Conservation (phyloP, 768 basidiomycete species). For the Termitomyces sp. region DNA sequence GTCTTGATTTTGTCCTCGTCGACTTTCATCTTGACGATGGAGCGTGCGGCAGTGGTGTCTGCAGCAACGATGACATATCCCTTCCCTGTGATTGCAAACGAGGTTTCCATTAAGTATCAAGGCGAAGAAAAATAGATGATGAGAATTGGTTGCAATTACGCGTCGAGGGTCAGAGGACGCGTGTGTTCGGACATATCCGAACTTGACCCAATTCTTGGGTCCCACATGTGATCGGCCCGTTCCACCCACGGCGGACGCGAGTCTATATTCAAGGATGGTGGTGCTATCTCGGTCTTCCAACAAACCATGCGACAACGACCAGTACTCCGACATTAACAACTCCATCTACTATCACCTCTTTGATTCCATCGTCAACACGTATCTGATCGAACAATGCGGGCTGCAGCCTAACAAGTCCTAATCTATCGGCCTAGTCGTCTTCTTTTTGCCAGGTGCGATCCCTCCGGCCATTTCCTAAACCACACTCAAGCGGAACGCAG, state of each 20-base stretch:
- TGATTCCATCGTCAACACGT: conserved; percentile 78
- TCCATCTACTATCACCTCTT: conserved; percentile 77
- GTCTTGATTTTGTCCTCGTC: conserved; percentile 97
- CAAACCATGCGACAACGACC: conserved; percentile 74
- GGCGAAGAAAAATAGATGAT: conserved; percentile 1
- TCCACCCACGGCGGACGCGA: no score
- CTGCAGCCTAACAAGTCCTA: conserved; percentile 44
- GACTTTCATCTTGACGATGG: conserved; percentile 95
- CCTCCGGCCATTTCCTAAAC: neutral
- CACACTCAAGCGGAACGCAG: conserved; percentile 20
- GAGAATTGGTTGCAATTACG: conserved; percentile 12
- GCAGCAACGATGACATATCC: conserved; percentile 91
- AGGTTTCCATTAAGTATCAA: conserved; percentile 77
- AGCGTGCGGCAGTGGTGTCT: conserved; percentile 83
- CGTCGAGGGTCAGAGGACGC: conserved; percentile 15
- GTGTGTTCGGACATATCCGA: conserved; percentile 17
- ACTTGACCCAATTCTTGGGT: conserved; percentile 15
- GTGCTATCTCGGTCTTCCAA: no score
- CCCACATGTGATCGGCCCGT: no score
- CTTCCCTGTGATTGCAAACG: conserved; percentile 88
- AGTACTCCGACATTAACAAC: conserved; percentile 80
- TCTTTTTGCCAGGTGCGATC: conserved; percentile 60
- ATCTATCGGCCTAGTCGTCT: conserved; percentile 72
- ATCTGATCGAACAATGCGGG: conserved; percentile 62
- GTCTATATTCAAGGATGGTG: no score